Evolutionary conservation across 2,329 filamentous ascomycete species (phyloP), one percentile per base, ranked within the genome.

Genomic region (Aureobasidium uvarum): DNA sequence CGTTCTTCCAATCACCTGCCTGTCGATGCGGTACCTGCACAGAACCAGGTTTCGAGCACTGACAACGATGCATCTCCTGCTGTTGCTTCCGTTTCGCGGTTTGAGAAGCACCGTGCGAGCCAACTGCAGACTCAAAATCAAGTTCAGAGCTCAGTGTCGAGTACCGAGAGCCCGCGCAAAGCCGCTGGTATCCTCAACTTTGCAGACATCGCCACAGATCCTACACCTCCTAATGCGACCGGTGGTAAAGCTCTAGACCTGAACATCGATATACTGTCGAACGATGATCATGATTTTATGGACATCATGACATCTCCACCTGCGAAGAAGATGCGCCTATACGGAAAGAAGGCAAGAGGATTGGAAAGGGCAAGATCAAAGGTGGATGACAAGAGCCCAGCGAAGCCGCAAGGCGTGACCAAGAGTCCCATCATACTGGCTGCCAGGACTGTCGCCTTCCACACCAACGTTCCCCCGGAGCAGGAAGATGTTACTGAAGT

Each of bases 271-370:
- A 70, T 78, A 28, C 70, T 77, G 67, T 77, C 68, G 36, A 77
- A 64, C 69, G 77, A 73, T 66, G 78, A 80, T 50, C 72, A 76
- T 16, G 68, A 72, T 7, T 72, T 74, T 45, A 70, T 76, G 20
- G 70, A 71, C 1, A 67, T 72, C n/a, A 69, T 73, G 55, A 56
- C 66, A 31, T 74, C 74, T 5, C 71, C 71, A 6, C 66, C 71
- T 11, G 69, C 65, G 4, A 78, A 77, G 70, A 73, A 71, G 55
- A 73, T 71, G 38, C 77, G 71, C 50, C 58, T 68, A 8, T 68
- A 68, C 48, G 62, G 63, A 16, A 66, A 56, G 60, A 64, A 41
- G 71, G 68, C 67, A 71, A 50, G 38, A 38, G 25, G 5, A 6
- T n/a, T 52, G 36, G 33, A 45, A 13, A 63, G 33, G 14, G 20